These are phyloP conservation scores for Camellia sinensis DNA, from an alignment of 148 eudicot genomes.

Conservation along the genomic window DNA sequence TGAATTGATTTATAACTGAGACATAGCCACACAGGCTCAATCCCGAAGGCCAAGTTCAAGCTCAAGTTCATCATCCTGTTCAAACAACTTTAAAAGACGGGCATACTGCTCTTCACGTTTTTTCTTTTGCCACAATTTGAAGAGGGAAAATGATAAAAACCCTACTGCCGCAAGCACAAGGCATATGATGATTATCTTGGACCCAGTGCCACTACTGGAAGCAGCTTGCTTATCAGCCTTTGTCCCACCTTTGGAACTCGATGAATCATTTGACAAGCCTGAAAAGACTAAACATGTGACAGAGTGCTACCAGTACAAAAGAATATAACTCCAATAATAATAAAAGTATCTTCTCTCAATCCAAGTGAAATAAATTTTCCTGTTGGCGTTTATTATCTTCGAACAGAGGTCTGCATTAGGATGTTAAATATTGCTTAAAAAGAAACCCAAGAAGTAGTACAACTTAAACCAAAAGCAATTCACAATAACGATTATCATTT, in stretches of 20 bases:
- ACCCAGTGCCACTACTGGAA: conserved; percentile 46
- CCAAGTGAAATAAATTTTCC: neutral
- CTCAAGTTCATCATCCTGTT: conserved; percentile 93
- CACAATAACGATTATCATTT: neutral
- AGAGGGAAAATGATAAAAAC: conserved; percentile 55
- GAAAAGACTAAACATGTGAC: conserved; percentile 14
- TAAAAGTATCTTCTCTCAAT: neutral
- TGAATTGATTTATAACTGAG: neutral
- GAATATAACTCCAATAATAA: neutral
- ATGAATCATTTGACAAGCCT: conserved; percentile 57
- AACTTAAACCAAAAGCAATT: neutral
- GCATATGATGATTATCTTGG: conserved; percentile 49
- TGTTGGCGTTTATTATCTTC: neutral
- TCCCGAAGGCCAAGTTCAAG: conserved; percentile 90
- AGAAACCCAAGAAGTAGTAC: neutral
- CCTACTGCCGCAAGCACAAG: conserved; percentile 44
- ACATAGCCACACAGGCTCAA: conserved; percentile 29
- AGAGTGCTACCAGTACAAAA: neutral
- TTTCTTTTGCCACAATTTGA: conserved; percentile 84
- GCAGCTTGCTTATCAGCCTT: conserved; percentile 21
- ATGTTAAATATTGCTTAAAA: neutral
- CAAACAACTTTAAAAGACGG: conserved; percentile 83
- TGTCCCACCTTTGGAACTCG: conserved; percentile 36
- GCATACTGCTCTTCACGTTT: conserved; percentile 90
- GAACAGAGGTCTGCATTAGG: neutral